Base-by-base conservation (phyloP, 179 eudicot genomes). In the Pouteria campechiana region DNA sequence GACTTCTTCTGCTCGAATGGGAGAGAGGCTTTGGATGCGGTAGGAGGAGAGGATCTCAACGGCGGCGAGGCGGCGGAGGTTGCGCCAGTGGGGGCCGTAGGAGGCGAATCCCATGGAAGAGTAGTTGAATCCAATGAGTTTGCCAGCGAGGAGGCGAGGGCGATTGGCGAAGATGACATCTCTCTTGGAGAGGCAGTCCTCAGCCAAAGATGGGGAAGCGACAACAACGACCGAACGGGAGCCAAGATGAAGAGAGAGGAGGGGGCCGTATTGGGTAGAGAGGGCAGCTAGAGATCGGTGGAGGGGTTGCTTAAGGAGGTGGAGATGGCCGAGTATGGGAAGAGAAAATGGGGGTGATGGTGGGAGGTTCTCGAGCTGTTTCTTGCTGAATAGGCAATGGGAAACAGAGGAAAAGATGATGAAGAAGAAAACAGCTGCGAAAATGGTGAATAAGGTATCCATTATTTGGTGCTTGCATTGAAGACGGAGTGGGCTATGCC, bases 1-100 rank as follows among this genome's bases (percentile, higher is more conserved):
- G 28, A 41, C 37, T 42, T 57, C 63, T 15, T 57, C 49, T 17
- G 18, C 12, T 57, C 55, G 41, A 7, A 48, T 28, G 32, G 59
- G n/a, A n/a, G n/a, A n/a, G n/a, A n/a, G n/a, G n/a, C n/a, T n/a
- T n/a, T n/a, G n/a, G n/a, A n/a, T n/a, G 17, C 51, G 51, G 4
- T 34, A 32, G 4, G 51, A 17, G 3, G 59, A 46, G 13, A 46
- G 24, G 24, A 46, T 17, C 13, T 46, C 51, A 10, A 5, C 7
- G 16, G 51, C 10, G 19, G 37, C 37, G 27, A 46, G 12, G 3
- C 51, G 51, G 17, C 51, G 51, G 8, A 30, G 51, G 11, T 46
- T 46, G 15, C 38, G 30, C 51, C 51, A 46, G 40, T 46, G 37
- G 17, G 31, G 25, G 17, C 39, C 39, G 3, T 46, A 46, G 11